A percentile compares a stretch with the other conserved stretches of the same genome.
Evolutionary conservation across 2,329 filamentous ascomycete genomes (phyloP).

Genomic region (Colletotrichum sidae): DNA sequence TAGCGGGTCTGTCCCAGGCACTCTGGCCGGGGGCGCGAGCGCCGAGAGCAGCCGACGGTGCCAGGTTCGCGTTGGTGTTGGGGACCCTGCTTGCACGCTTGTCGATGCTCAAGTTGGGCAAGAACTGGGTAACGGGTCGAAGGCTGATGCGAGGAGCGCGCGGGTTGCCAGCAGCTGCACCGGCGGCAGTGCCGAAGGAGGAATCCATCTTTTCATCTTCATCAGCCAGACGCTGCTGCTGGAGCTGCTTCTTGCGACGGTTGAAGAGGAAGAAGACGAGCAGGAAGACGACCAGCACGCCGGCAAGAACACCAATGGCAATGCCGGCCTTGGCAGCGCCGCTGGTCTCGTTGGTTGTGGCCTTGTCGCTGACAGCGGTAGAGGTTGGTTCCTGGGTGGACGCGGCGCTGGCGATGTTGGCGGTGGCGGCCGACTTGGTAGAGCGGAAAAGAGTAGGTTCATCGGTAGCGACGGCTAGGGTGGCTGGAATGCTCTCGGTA

Average conservation of each 20-base stretch:
- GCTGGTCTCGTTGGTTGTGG: slow-evolving; percentile 40
- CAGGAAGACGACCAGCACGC: slow-evolving; percentile 74
- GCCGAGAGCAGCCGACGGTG: slow-evolving; percentile 44
- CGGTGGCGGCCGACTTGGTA: slow-evolving; percentile 45
- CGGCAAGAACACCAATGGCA: slow-evolving; percentile 82
- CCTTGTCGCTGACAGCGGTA: slow-evolving; percentile 20
- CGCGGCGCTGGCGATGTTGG: slow-evolving; percentile 27
- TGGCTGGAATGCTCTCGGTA: slow-evolving; percentile 37
- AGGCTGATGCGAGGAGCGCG: slow-evolving; percentile 85
- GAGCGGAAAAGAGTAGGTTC: slow-evolving; percentile 44
- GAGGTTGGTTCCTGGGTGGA: no score
- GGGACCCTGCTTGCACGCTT: slow-evolving; percentile 63
- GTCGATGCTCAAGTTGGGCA: slow-evolving; percentile 71
- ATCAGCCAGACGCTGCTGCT: slow-evolving; percentile 55
- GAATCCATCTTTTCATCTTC: slow-evolving; percentile 75
- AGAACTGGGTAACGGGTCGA: slow-evolving; percentile 85
- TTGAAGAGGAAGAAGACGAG: slow-evolving; percentile 79
- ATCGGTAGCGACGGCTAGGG: slow-evolving; percentile 44
- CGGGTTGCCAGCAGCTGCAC: slow-evolving; percentile 49
- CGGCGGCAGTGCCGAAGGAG: slow-evolving; percentile 48
- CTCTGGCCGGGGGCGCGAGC: slow-evolving; percentile 46
- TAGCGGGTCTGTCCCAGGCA: slow-evolving; percentile 62
- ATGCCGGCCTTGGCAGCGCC: slow-evolving; percentile 77
- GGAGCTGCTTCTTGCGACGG: slow-evolving; percentile 75
- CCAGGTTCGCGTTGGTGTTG: slow-evolving; percentile 52